Evolutionary conservation across 192 early-diverging fungal genomes (phyloP).

Genomic region (Lobosporangium transversale): DNA sequence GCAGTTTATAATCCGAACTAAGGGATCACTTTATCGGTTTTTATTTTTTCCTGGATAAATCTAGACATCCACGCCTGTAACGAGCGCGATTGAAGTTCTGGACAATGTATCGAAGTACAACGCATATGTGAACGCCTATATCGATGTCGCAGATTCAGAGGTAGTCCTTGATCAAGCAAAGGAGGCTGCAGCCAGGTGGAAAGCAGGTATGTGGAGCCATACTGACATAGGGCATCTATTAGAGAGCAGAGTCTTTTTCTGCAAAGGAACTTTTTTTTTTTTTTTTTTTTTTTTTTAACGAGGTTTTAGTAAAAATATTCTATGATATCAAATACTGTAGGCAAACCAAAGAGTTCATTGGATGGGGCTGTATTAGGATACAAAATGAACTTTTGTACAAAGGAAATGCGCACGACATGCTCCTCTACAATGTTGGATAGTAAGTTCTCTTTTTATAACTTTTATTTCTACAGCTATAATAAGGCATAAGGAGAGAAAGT

Average conservation of each 20-base stretch:
- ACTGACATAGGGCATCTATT: too few relatives aligned
- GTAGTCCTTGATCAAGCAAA: constrained; percentile 23
- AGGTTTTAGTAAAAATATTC: background rate
- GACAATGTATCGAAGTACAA: constrained; percentile 52
- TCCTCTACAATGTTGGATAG: constrained; percentile 74
- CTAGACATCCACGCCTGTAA: constrained; percentile 23
- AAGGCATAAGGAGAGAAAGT: too few relatives aligned
- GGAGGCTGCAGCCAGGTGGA: constrained; percentile 46
- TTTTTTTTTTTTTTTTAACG: background rate
- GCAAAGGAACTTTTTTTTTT: too few relatives aligned
- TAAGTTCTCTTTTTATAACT: too few relatives aligned
- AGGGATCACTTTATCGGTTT: too few relatives aligned
- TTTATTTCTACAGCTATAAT: too few relatives aligned
- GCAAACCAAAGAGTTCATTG: constrained; percentile 53
- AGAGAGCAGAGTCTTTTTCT: too few relatives aligned
- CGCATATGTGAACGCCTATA: constrained; percentile 54
- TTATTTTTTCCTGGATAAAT: too few relatives aligned
- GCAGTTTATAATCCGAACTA: too few relatives aligned
- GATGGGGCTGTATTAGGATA: constrained; percentile 75
- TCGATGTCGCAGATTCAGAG: constrained; percentile 44
- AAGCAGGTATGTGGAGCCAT: constrained; percentile 30
- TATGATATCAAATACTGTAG: background rate
- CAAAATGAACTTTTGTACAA: constrained; percentile 86
- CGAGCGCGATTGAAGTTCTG: constrained; percentile 20
- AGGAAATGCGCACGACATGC: constrained; percentile 74